A percentile compares a stretch with the other conserved stretches of the same genome.
These are phyloP conservation scores for Rhynchospora pubera DNA, from an alignment of 176 grass and related monocot species.

Conservation along the genomic window DNA sequence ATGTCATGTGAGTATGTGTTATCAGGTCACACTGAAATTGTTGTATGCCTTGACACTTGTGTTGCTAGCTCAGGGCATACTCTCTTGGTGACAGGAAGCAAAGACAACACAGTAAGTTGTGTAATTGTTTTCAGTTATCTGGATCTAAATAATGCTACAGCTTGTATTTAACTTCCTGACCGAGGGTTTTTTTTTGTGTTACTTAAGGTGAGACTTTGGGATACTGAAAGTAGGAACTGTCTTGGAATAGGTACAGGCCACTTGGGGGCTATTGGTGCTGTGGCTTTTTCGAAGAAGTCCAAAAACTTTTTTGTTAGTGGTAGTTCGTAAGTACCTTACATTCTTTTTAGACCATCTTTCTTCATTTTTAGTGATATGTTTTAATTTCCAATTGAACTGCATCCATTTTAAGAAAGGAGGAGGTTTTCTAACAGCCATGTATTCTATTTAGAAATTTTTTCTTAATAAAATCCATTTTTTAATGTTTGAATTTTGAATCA, in stretches of 20 bases:
- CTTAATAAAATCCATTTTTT: background rate
- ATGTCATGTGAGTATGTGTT: slow-evolving; percentile 94
- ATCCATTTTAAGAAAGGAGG: background rate
- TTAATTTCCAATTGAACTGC: background rate
- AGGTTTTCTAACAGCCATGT: background rate
- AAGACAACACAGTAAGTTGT: slow-evolving; percentile 79
- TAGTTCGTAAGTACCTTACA: slow-evolving; percentile 54
- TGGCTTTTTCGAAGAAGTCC: slow-evolving; percentile 81
- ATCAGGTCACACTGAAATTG: slow-evolving; percentile 79
- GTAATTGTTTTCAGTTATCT: slow-evolving; percentile 5
- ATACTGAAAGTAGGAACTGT: slow-evolving; percentile 67
- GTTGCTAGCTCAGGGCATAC: slow-evolving; percentile 48
- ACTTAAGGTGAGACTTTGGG: slow-evolving; percentile 70
- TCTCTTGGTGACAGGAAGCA: slow-evolving; percentile 87
- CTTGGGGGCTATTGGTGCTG: slow-evolving; percentile 74
- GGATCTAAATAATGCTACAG: background rate
- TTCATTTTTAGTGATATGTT: background rate
- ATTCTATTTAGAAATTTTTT: background rate
- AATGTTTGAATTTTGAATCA: background rate
- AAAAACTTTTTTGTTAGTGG: slow-evolving; percentile 87
- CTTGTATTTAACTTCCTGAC: background rate
- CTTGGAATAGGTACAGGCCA: slow-evolving; percentile 82
- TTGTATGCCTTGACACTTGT: slow-evolving; percentile 88
- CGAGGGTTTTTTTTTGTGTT: background rate
- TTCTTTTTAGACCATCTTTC: background rate